Percentiles rank a stretch among this genome's conserved stretches.
phyloP scores from a whole-genome alignment of 768 basidiomycete genomes.

The Trametes punicea region DNA sequence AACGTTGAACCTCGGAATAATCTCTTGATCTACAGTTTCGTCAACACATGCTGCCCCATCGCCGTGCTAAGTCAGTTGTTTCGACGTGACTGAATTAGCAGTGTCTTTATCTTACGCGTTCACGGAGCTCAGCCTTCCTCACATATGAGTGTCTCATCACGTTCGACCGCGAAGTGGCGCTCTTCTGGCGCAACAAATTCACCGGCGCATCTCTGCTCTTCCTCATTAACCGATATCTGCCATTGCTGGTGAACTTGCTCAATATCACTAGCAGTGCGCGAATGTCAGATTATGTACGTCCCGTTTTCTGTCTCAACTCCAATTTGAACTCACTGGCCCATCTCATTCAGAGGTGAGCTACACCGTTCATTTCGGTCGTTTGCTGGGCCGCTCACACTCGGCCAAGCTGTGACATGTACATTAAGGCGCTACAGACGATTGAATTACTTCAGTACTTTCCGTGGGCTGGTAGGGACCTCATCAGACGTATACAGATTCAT shows the following conservation, averaged over 20 bases:
- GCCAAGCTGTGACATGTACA: neutral
- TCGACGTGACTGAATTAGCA: too few species aligned
- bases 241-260: neutral
- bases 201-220: conserved; percentile 16
- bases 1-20: neutral
- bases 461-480: conserved; percentile 4
- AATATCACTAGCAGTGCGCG: neutral
- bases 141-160: conserved; percentile 12
- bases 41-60: conserved; percentile 1
- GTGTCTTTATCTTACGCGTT: neutral
- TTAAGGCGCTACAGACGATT: neutral
- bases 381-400: too few species aligned
- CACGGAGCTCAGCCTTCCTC: conserved; percentile 1
- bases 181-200: conserved; percentile 12
- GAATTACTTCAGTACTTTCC: conserved; percentile 5
- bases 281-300: conserved; percentile 1
- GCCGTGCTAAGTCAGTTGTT: neutral
- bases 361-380: too few species aligned
- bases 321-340: too few species aligned
- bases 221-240: conserved; percentile 16
- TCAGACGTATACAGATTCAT: neutral
- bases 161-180: conserved; percentile 6
- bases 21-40: neutral
- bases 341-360: too few species aligned
- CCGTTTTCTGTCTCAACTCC: too few species aligned